Base-by-base conservation (phyloP, 495 filamentous ascomycete species). In the Penicillium fimorum region DNA sequence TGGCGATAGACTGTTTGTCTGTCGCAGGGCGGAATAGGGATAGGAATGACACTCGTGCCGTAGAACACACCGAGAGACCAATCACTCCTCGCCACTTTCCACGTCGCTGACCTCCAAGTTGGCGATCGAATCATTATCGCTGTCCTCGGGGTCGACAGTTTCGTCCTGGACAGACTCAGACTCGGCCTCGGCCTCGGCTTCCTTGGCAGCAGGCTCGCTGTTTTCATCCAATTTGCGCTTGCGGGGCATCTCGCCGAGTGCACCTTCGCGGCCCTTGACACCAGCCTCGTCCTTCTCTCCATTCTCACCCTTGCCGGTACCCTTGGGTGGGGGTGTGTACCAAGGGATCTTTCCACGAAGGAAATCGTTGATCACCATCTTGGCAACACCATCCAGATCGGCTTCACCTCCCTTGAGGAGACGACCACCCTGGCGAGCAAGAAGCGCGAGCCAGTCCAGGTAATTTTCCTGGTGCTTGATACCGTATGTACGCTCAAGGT, bases 341-440 rank as follows among this genome's bases (percentile, higher is more conserved):
- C 94, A 98, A 7, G 94, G 94, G 18, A 96, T 84, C 71, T 96
- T 97, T 32, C 94, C 94, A 47, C 94, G 75, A 57, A 97, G 82
- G 63, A 97, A 97, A 62, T 98, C 94, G 67, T 96, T 96, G 62
- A 96, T 76, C 0, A 96, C 89, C 84, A 94, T 95, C 72, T 96
- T 96, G 15, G 92, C 92, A 40, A 96, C 91, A 60, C 90, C 91
- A 65, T 96, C 92, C 53, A 96, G 71, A 70, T 97, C 94, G 13
- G 91, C 87, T 70, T 97, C 94, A 10, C 94, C 94, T 55, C 89
- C 92, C 65, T 89, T 90, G 29, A 96, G 75, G 32, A 98, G 75
- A 48, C 90, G 79, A 9, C 94, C 94, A 52, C 88, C 84, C 70
- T 97, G 97, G 57, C 92, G 81, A 2, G 91, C 92, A 25, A 97